Evolutionary conservation across 345 rosid genomes (phyloP).

Genomic region (Turritis glabra): DNA sequence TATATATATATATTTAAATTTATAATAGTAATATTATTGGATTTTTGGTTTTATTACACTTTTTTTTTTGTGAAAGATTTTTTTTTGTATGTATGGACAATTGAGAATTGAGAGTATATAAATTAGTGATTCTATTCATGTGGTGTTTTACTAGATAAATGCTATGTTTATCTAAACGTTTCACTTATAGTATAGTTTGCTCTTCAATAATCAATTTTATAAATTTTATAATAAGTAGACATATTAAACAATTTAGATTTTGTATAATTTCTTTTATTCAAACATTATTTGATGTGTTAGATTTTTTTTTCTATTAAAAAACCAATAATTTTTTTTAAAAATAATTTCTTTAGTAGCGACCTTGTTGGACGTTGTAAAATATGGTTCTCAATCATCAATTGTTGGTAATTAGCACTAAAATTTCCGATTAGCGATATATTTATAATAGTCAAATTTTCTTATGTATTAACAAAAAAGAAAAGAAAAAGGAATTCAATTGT

Average conservation of each 20-base stretch:
- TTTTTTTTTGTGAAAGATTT: neutral
- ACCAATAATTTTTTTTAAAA: too few species aligned
- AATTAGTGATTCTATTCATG: neutral
- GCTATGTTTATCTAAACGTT: neutral
- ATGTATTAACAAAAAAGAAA: neutral
- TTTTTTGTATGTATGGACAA: too few species aligned
- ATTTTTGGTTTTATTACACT: neutral
- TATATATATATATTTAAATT: neutral
- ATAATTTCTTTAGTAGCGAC: too few species aligned
- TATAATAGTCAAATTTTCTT: neutral
- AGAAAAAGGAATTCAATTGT: too few species aligned
- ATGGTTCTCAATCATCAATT: too few species aligned
- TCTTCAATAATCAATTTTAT: too few species aligned
- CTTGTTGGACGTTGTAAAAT: neutral
- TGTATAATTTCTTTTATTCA: too few species aligned
- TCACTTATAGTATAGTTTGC: neutral
- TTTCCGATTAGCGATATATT: neutral
- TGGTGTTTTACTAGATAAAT: neutral
- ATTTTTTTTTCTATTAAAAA: too few species aligned
- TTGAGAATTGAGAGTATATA: too few species aligned
- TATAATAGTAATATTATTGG: constrained; percentile 4
- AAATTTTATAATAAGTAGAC: too few species aligned
- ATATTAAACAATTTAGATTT: too few species aligned
- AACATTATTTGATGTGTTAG: too few species aligned
- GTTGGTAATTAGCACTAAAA: neutral